These are phyloP conservation scores for Vigna radiata DNA, from an alignment of 306 rosid species.

Conservation along the genomic window DNA sequence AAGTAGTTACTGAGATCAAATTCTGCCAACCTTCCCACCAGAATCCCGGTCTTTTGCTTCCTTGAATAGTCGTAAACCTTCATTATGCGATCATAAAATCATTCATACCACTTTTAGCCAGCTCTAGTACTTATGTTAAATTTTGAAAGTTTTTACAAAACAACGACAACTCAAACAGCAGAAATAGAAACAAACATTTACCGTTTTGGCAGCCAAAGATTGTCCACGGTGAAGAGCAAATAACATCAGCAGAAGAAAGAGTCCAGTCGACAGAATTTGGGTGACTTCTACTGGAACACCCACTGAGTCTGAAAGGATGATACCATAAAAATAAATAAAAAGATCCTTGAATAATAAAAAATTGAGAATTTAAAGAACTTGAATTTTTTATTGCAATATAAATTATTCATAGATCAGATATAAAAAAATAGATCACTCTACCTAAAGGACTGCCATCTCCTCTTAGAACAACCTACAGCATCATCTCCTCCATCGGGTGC, in stretches of 20 bases:
- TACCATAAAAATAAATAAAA: slow-evolving; percentile 24
- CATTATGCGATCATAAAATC: slow-evolving; percentile 38
- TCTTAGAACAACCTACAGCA: slow-evolving; percentile 67
- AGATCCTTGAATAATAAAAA: not conserved
- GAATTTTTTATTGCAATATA: slow-evolving; percentile 11
- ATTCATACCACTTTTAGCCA: not conserved
- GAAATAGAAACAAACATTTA: slow-evolving; percentile 43
- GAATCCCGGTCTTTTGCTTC: slow-evolving; percentile 90
- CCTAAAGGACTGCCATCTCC: slow-evolving; percentile 79
- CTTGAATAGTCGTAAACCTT: slow-evolving; percentile 90
- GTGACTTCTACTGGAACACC: slow-evolving; percentile 54
- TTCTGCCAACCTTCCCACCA: slow-evolving; percentile 60
- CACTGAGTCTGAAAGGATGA: slow-evolving; percentile 62
- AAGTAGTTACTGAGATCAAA: slow-evolving; percentile 31
- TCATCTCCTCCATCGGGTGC: slow-evolving; percentile 58
- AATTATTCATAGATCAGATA: slow-evolving; percentile 1
- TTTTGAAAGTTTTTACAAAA: not conserved
- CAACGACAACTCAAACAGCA: slow-evolving; percentile 41
- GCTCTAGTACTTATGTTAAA: slow-evolving; percentile 7
- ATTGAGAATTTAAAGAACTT: not conserved
- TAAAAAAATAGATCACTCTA: slow-evolving; percentile 35
- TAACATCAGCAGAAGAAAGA: slow-evolving; percentile 74
- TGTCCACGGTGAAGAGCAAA: slow-evolving; percentile 96
- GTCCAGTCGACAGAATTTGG: slow-evolving; percentile 70
- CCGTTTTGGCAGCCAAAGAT: slow-evolving; percentile 97